Base-by-base conservation (phyloP, 192 early-diverging fungal genomes). In the Helicostylum pulchrum region DNA sequence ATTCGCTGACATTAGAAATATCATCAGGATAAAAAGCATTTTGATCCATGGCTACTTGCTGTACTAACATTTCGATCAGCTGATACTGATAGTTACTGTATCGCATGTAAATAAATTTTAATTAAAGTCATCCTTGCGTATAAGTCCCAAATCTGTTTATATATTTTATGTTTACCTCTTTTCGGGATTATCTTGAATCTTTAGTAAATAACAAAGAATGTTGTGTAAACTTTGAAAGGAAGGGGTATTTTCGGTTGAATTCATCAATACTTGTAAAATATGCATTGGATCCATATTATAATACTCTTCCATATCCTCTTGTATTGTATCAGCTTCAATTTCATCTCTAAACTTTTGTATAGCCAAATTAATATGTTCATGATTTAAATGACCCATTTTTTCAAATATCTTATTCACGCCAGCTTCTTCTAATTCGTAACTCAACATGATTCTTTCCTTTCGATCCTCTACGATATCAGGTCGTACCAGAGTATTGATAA, bases 401-500 rank as follows among this genome's bases (percentile, higher is more conserved):
- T 64, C 48, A 46, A 73, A 45, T 9, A 68, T 58, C 10, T 65
- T 54, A 5, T 55, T n/a, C 19, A 73, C 65, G 1, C 90, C 90
- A 36, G 84, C 81, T 6, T 82, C 78, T 11, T 87, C 81, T 39
- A 92, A 68, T 68, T 90, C 85, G 61, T 83, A 82, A 45, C 88
- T 78, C 52, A 88, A 78, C 53, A 87, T 79, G 46, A 86, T 78
- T 32, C 90, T 82, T 60, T 83, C 76, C 23, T 88, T 84, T 26
- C 89, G 77, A 62, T 89, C 87, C 44, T 90, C 86, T 10, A 73
- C 48, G 31, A 57, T 73, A 39, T 85, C 83, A 7, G 88, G 81
- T 34, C 83, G 82, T 0, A 90, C 71, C 2, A 92, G 71, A 7
- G 88, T 85, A 70, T 92, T 92, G 73, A 92, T 79, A 52, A 92